Conservation (phyloP, 2,329 filamentous ascomycete genomes). For the Trichophyton rubrum region DNA sequence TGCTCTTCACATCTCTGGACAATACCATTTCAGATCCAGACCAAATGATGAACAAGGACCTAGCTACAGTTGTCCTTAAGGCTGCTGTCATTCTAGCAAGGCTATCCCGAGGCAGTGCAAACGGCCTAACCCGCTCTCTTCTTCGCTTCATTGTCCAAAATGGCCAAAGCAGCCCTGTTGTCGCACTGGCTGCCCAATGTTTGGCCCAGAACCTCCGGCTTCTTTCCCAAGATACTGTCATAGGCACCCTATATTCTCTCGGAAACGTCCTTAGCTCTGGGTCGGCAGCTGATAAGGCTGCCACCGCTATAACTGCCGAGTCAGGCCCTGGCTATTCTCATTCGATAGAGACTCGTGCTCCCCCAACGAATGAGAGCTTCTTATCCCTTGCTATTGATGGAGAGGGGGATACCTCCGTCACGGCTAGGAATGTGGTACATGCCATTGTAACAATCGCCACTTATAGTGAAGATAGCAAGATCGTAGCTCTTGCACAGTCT, state of each 20-base stretch:
- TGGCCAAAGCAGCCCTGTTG: conserved; percentile 54
- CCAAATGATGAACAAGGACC: conserved; percentile 66
- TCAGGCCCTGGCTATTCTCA: conserved; percentile 35
- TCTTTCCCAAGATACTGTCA: conserved; percentile 82
- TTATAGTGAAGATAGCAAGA: conserved; percentile 74
- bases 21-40: conserved; percentile 63
- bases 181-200: conserved; percentile 68
- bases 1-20: conserved; percentile 75
- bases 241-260: conserved; percentile 91
- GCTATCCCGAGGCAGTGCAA: conserved; percentile 58
- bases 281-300: conserved; percentile 38
- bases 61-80: conserved; percentile 68
- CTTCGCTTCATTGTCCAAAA: conserved; percentile 82
- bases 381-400: conserved; percentile 61
- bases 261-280: conserved; percentile 83
- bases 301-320: conserved; percentile 12
- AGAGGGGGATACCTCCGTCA: conserved; percentile 64
- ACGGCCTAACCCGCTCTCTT: conserved; percentile 63
- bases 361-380: conserved; percentile 25
- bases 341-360: conserved; percentile 33
- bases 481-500: conserved; percentile 80
- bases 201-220: conserved; percentile 68
- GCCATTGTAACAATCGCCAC: conserved; percentile 84
- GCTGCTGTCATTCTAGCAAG: conserved; percentile 71
- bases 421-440: conserved; percentile 83